Conservation (phyloP, 192 early-diverging fungal species). For the Dimargaris cristalligena region DNA sequence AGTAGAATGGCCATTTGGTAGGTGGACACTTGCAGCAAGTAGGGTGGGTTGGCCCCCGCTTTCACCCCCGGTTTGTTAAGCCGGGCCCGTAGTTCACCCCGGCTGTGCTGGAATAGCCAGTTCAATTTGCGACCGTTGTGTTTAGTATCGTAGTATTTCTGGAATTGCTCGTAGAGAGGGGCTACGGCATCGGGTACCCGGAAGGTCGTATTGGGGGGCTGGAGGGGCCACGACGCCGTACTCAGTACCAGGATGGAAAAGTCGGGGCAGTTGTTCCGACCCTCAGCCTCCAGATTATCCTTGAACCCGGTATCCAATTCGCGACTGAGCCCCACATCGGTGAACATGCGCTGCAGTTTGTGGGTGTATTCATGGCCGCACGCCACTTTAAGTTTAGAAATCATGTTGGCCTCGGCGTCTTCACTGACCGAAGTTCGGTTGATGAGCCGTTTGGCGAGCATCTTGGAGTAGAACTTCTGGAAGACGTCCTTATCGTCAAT, state of each 20-base stretch:
- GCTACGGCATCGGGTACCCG: constrained; percentile 79
- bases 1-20: constrained; percentile 91
- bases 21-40: constrained; percentile 45
- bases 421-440: constrained; percentile 74
- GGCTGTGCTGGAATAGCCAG: constrained; percentile 84
- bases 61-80: constrained; percentile 45
- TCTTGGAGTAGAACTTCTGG: constrained; percentile 91
- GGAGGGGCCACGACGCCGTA: constrained; percentile 80
- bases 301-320: constrained; percentile 77
- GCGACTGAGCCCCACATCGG: constrained; percentile 79
- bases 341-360: constrained; percentile 92
- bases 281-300: constrained; percentile 29
- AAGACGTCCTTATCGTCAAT: constrained; percentile 97
- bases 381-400: constrained; percentile 75
- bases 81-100: constrained; percentile 87
- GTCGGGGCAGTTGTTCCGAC: constrained; percentile 24
- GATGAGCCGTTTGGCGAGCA: constrained; percentile 85
- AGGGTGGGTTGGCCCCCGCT: background rate
- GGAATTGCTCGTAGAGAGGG: constrained; percentile 70
- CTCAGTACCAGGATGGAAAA: constrained; percentile 77
- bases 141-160: constrained; percentile 74
- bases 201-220: constrained; percentile 56
- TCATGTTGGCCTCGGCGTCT: constrained; percentile 89
- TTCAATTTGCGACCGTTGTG: constrained; percentile 80
- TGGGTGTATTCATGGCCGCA: constrained; percentile 91